phyloP scores from a whole-genome alignment of 495 filamentous ascomycete genomes.

The Xylaria bambusicola region DNA sequence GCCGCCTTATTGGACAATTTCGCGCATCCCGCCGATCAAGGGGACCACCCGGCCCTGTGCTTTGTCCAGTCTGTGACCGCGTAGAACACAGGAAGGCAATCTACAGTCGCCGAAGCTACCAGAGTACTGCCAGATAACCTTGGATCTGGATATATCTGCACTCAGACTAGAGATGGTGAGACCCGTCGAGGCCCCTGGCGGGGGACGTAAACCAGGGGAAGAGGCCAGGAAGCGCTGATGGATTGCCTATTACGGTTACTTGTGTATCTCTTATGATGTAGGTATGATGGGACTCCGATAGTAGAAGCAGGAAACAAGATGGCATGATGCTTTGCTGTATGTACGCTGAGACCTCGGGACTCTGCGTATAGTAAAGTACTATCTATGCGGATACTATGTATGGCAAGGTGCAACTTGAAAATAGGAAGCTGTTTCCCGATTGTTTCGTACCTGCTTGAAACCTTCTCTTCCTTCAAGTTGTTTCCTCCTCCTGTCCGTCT shows the following conservation, averaged over 20 bases:
- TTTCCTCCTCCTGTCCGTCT: not conserved
- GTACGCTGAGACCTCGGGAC: too few relatives aligned
- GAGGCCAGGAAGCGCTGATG: not conserved
- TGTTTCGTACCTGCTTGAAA: constrained; percentile 3
- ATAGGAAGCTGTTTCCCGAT: constrained; percentile 1
- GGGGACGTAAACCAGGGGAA: too few relatives aligned
- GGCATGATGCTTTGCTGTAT: too few relatives aligned
- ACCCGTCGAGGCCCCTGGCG: not conserved
- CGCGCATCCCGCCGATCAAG: not conserved
- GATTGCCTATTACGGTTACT: too few relatives aligned
- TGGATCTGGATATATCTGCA: constrained; percentile 2
- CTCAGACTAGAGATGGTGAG: not conserved
- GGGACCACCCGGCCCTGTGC: not conserved
- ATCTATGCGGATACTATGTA: not conserved
- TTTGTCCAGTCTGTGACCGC: not conserved
- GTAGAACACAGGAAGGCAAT: too few relatives aligned
- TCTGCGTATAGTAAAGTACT: too few relatives aligned
- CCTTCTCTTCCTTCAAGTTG: too few relatives aligned
- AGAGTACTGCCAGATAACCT: too few relatives aligned
- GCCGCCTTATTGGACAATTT: constrained; percentile 18
- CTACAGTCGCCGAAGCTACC: too few relatives aligned
- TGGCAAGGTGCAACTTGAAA: not conserved
- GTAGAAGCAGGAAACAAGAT: too few relatives aligned
- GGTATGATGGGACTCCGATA: too few relatives aligned
- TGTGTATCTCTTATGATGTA: too few relatives aligned